Base-by-base conservation (phyloP, 768 basidiomycete genomes). In the Tylopilus vinaceipallidus region DNA sequence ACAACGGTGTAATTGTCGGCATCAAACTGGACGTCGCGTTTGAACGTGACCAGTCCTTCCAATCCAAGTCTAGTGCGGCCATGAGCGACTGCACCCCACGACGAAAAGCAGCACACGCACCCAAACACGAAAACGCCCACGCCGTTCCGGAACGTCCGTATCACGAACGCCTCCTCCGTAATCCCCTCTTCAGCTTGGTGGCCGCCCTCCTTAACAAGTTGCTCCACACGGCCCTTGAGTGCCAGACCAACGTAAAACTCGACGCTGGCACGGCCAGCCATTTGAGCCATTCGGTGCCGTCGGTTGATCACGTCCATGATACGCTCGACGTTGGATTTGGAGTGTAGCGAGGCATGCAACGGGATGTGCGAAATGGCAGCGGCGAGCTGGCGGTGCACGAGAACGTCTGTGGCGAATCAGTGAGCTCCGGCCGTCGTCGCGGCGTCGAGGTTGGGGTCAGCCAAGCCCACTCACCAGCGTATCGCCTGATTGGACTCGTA, bases 201-300 rank as follows among this genome's bases (percentile, higher is more conserved):
- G 17, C 16, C 26, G 6, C 14, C 27, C 22, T 24, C 82, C 49
- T 66, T 63, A 30, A 64, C 66, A 16, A 66, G 67, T 37, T 56
- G 33, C 54, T 75, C 63, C 38, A 78, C 78, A 13, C 84, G 75
- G 3, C 79, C 82, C 57, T 91, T 92, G 53, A 98, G 70, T 4
- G 95, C 93, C 14, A 99, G 72, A 0, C 95, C 95, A 23, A 98
- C 94, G 60, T 97, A 98, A 58, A 98, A 99, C 69, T 99, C 95
- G 27, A 98, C 88, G 64, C 92, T 95, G 0, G 97, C 97, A 13
- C 97, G 78, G 4, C 95, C 85, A 0, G 97, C 97, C 89, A 95
- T 95, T 63, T 99, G 97, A 0, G 97, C 97, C 82, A 95, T 88
- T 23, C 95, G 80, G 66, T 99, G 95, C 16, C 95, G 79, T 36